Evolutionary conservation across 352 stramenopile genomes (phyloP), one percentile per base, ranked within the genome.

Genomic region (Pythium chondricola): DNA sequence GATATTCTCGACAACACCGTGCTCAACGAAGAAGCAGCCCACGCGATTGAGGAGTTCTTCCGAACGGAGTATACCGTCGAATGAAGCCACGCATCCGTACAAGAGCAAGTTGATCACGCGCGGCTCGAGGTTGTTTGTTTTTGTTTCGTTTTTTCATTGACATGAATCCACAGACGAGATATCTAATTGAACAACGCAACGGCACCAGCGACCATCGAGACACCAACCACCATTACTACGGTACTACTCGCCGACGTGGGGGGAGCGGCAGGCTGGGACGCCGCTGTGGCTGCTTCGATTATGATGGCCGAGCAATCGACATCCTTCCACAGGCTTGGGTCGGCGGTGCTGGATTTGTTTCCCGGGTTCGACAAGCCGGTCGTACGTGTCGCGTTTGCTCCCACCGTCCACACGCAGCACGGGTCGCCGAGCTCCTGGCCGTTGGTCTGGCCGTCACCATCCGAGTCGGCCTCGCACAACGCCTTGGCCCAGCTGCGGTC

Each of bases 371-470:
- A 52, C 36, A 20, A 47, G 18, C 51, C 51, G 16, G 20, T 58
- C 3, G 21, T 43, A 20, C 44, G 40, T 39, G 49, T 8, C 16
- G 44, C 42, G 45, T 61, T 44, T 6, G 40, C 37, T 11, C 45
- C 46, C 3, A 43, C 29, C 7, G 25, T 41, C 71, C 74, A 94
- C 18, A 68, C 52, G 54, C 85, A 95, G 65, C 77, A 81, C 40
- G 81, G 81, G 52, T 95, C 85, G 4, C 85, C 82, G 10, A 93
- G 74, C 57, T 95, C 83, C 47, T 92, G 58, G 31, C 82, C 82
- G 63, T 95, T 95, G 35, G 81, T 93, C 29, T 79, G 65, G 1
- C 83, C 83, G 51, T 95, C 83, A 22, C 74, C 69, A 43, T 95
- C 83, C 35, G 65, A 83, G 53, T 95, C 84, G 22, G 58, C 17